Evolutionary conservation across 768 basidiomycete species (phyloP).

Genomic region (Mycena metata): DNA sequence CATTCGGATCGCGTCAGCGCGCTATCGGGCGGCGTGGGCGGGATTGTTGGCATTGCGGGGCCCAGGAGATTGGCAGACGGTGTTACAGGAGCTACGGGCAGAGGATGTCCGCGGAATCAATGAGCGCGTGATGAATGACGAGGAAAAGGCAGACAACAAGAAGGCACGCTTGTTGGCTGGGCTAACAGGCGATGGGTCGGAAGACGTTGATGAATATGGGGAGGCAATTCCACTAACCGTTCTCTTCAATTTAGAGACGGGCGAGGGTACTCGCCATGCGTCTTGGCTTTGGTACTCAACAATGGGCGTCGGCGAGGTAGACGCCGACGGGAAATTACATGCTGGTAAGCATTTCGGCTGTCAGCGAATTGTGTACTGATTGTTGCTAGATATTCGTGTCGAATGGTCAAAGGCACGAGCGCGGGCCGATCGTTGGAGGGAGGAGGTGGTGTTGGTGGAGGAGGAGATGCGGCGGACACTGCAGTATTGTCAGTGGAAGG

Average conservation of each 20-base stretch:
- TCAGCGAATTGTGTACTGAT: no score
- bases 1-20: neutral
- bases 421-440: slow-evolving; percentile 41
- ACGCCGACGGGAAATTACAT: slow-evolving; percentile 2
- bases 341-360: no score
- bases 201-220: neutral
- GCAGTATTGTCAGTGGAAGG: slow-evolving; percentile 33
- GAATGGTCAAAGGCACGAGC: slow-evolving; percentile 46
- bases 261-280: slow-evolving; percentile 24
- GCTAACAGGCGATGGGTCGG: no score
- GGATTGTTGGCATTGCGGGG: slow-evolving; percentile 31
- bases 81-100: slow-evolving; percentile 14
- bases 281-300: slow-evolving; percentile 41
- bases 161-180: slow-evolving; percentile 26
- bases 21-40: slow-evolving; percentile 12
- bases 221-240: neutral
- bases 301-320: neutral
- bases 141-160: slow-evolving; percentile 37
- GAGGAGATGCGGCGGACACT: slow-evolving; percentile 47
- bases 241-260: slow-evolving; percentile 17
- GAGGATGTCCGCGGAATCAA: slow-evolving; percentile 32
- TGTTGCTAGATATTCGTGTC: slow-evolving; percentile 34
- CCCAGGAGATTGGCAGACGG: slow-evolving; percentile 28
- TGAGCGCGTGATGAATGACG: slow-evolving; percentile 31
- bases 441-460: slow-evolving; percentile 41